Percentiles rank a stretch among this genome's conserved stretches.
phyloP scores from a whole-genome alignment of 2,329 filamentous ascomycete genomes.

The Alternaria gansuensis region DNA sequence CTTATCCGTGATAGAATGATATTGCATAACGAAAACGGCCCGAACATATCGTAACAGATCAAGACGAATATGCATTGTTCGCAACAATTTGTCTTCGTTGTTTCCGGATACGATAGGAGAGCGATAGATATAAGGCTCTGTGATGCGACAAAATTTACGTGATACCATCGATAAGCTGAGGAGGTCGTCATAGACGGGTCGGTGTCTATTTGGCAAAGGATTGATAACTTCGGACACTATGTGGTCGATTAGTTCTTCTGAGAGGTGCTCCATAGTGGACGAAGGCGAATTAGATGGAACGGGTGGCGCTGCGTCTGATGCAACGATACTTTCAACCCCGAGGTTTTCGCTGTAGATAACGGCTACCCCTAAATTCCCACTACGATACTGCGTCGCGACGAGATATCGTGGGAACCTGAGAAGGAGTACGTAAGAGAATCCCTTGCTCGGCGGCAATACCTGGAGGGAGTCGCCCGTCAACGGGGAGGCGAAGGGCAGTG shows the following conservation, averaged over 20 bases:
- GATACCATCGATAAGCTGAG: constrained; percentile 20
- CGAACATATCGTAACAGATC: constrained; percentile 7
- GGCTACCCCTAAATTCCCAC: not conserved
- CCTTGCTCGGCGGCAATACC: not conserved
- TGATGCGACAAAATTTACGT: constrained; percentile 18
- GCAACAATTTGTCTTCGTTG: not conserved
- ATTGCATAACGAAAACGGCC: not conserved
- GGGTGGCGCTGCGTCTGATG: constrained; percentile 3
- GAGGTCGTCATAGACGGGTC: constrained; percentile 6
- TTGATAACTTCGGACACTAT: constrained; percentile 13
- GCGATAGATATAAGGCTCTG: constrained; percentile 17
- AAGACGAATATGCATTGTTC: not conserved
- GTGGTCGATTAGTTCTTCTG: constrained; percentile 23
- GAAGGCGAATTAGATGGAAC: not conserved
- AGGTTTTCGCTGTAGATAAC: not conserved
- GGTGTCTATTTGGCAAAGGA: constrained; percentile 12
- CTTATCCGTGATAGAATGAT: not conserved
- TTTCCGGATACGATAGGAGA: constrained; percentile 1
- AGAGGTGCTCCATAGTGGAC: constrained; percentile 16
- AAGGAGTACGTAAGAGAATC: not conserved
- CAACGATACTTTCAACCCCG: not conserved
- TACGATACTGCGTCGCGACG: not conserved
- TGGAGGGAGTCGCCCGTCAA: not conserved
- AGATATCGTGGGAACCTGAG: not conserved
- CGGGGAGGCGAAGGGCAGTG: not conserved